These are phyloP conservation scores for Ceratobasidium sp. DNA, from an alignment of 1,284 basidiomycete species.

Conservation along the genomic window DNA sequence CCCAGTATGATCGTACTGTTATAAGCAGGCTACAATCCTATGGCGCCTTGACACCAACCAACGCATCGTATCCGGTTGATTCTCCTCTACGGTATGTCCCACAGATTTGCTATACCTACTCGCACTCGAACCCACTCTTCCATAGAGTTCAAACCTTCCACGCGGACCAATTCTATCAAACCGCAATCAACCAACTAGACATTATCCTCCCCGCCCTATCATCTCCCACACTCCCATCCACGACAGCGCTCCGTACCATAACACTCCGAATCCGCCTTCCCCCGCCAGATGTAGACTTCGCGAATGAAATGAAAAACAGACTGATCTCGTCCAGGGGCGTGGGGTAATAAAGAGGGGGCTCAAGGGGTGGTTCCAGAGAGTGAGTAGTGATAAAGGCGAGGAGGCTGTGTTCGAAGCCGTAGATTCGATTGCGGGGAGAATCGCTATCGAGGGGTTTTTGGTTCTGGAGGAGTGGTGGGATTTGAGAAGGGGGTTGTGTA, in stretches of 20 bases:
- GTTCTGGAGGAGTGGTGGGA: slow-evolving; percentile 41
- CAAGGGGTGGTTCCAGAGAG: not conserved
- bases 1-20: slow-evolving; percentile 1
- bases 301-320: not conserved
- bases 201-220: slow-evolving; percentile 13
- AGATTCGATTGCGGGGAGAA: slow-evolving; percentile 14
- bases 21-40: slow-evolving; percentile 1
- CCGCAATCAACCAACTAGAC: slow-evolving; percentile 24
- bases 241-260: slow-evolving; percentile 30
- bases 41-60: slow-evolving; percentile 7
- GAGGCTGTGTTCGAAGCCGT: slow-evolving; percentile 15
- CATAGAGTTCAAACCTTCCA: slow-evolving; percentile 12
- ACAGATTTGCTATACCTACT: too few relatives aligned
- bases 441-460: slow-evolving; percentile 34
- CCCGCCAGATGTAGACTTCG: slow-evolving; percentile 11
- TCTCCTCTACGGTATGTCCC: slow-evolving; percentile 4
- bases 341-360: not conserved
- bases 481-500: slow-evolving; percentile 14
- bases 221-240: not conserved
- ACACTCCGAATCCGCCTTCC: slow-evolving; percentile 19
- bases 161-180: slow-evolving; percentile 22
- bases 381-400: slow-evolving; percentile 3
- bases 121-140: not conserved
- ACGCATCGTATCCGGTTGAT: not conserved
- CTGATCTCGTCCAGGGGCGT: slow-evolving; percentile 21